phyloP scores from a whole-genome alignment of 192 early-diverging fungal genomes.

The Rhizophagus clarus region DNA sequence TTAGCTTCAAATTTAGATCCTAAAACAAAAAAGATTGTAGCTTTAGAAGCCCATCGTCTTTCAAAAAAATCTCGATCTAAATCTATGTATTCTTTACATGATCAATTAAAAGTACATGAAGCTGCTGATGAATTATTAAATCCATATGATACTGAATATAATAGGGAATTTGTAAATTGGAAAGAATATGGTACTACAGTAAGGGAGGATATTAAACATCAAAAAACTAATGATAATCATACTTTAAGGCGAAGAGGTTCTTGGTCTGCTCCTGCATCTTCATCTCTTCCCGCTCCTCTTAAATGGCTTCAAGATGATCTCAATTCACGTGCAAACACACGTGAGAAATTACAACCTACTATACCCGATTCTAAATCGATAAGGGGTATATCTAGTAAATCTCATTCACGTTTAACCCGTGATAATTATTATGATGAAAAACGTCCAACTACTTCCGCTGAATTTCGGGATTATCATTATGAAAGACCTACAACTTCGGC shows the following conservation, averaged over 20 bases:
- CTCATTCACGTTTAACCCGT: background rate
- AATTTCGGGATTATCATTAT: background rate
- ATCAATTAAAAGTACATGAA: slow-evolving; percentile 26
- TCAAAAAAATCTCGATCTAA: slow-evolving; percentile 32
- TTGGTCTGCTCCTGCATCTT: slow-evolving; percentile 12
- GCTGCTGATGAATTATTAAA: slow-evolving; percentile 2
- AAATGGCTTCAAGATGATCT: slow-evolving; percentile 2
- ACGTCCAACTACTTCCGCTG: background rate
- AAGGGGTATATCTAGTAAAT: background rate
- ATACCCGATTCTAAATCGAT: slow-evolving; percentile 13
- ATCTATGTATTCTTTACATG: slow-evolving; percentile 26
- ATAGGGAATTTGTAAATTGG: slow-evolving; percentile 26
- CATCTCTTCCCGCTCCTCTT: background rate
- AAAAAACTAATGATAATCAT: background rate
- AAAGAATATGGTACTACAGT: slow-evolving; percentile 4
- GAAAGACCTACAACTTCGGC: background rate
- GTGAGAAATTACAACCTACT: slow-evolving; percentile 13
- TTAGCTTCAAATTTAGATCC: slow-evolving; percentile 7
- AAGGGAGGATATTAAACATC: slow-evolving; percentile 7
- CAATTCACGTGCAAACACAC: background rate
- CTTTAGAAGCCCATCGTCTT: slow-evolving; percentile 20
- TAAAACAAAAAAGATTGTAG: slow-evolving; percentile 27
- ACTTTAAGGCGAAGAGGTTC: slow-evolving; percentile 17
- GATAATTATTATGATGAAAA: background rate
- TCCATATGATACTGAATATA: slow-evolving; percentile 23